Evolutionary conservation across 805 yeast species (phyloP).

Genomic region (Wickerhamiella vanderwaltii): DNA sequence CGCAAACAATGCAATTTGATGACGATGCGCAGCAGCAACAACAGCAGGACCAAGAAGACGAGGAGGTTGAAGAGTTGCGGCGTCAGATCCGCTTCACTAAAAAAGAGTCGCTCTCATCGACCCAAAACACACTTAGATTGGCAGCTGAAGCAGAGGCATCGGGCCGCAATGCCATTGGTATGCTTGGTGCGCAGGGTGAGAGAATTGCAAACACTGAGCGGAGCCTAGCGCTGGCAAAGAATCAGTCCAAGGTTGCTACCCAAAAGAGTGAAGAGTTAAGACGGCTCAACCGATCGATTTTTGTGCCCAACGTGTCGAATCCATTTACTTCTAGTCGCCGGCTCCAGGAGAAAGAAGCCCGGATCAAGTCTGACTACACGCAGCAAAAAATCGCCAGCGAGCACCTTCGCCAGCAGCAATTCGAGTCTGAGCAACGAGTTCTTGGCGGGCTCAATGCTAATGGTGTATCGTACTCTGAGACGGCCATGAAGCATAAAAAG

Average conservation of each 20-base stretch:
- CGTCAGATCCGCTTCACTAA: slow-evolving; percentile 73
- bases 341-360: slow-evolving; percentile 59
- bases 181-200: slow-evolving; percentile 90
- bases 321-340: slow-evolving; percentile 81
- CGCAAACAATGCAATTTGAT: slow-evolving; percentile 1
- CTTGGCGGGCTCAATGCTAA: slow-evolving; percentile 34
- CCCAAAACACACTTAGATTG: slow-evolving; percentile 67
- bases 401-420: slow-evolving; percentile 44
- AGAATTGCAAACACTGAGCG: slow-evolving; percentile 68
- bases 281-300: slow-evolving; percentile 66
- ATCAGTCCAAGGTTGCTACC: slow-evolving; percentile 72
- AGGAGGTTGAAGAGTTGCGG: slow-evolving; percentile 77
- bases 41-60: slow-evolving; percentile 42
- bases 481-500: slow-evolving; percentile 37
- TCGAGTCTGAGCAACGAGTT: slow-evolving; percentile 56
- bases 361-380: slow-evolving; percentile 47
- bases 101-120: slow-evolving; percentile 73
- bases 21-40: slow-evolving; percentile 13
- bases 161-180: slow-evolving; percentile 74
- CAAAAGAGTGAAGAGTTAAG: slow-evolving; percentile 69
- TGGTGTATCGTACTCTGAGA: slow-evolving; percentile 21
- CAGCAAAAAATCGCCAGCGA: slow-evolving; percentile 54
- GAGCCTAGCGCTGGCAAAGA: slow-evolving; percentile 61
- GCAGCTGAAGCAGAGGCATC: slow-evolving; percentile 62
- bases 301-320: slow-evolving; percentile 68